Evolutionary conservation across 345 rosid species (phyloP).

Genomic region (Brassica cretica): DNA sequence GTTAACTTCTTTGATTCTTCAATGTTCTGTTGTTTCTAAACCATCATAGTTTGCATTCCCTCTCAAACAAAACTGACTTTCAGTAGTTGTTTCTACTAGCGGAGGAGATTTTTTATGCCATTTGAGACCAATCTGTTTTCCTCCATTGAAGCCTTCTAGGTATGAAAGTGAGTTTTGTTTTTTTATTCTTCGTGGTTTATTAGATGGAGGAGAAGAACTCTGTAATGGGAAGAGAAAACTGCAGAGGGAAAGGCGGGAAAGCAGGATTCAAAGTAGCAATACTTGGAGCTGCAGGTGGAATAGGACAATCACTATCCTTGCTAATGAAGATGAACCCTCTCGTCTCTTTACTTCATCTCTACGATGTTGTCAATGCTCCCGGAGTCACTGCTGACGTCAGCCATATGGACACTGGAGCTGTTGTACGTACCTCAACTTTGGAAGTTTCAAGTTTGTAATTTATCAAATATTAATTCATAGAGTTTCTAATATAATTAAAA

Average conservation of each 20-base stretch:
- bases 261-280: constrained; percentile 78
- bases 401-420: constrained; percentile 90
- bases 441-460: neutral
- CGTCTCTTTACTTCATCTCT: constrained; percentile 80
- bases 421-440: constrained; percentile 46
- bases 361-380: constrained; percentile 80
- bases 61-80: neutral
- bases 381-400: constrained; percentile 91
- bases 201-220: constrained; percentile 51
- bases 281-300: constrained; percentile 83
- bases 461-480: too few relatives aligned
- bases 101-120: neutral
- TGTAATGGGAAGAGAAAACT: constrained; percentile 47
- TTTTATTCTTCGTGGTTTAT: neutral
- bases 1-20: constrained; percentile 10
- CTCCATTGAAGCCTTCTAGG: neutral
- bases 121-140: neutral
- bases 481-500: too few relatives aligned
- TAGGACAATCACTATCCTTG: constrained; percentile 71
- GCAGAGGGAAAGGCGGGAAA: constrained; percentile 74
- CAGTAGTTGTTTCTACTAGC: too few relatives aligned
- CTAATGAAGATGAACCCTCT: constrained; percentile 77
- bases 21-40: neutral
- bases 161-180: neutral
- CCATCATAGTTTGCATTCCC: neutral